Evolutionary conservation across 2,329 filamentous ascomycete species (phyloP), one percentile per base, ranked within the genome.

Genomic region (Simplicillium sp.): DNA sequence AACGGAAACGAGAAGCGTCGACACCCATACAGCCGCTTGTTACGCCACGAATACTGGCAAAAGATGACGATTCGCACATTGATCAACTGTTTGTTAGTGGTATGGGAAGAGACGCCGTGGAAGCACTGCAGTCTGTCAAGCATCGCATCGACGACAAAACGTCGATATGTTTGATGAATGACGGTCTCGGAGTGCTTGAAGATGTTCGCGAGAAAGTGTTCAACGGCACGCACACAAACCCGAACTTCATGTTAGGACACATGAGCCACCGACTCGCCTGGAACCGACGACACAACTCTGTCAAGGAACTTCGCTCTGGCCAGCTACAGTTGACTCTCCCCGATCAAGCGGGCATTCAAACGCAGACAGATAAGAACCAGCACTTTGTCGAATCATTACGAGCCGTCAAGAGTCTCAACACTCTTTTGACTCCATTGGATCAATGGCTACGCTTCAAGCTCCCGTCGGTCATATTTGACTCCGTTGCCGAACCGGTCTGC

Each of bases 121-220:
- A 68, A 29, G 77, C 80, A 2, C 55, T 94, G 17, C 54, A 66
- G 3, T 62, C 69, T 0, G 66, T 92, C 41, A 73, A 70, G 41
- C 72, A 86, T 51, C 75, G 86, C 9, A 63, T 94, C n/a, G 70
- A 75, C 34, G 66, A 73, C 3, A 65, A 77, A 20, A 87, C 83
- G 1, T 84, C 86, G 0, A 73, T 95, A 7, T 78, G 84, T 44
- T 74, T 94, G 41, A 59, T 94, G 42, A 83, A 87, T 42, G 85
- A 90, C 46, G 87, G 89, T 1, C 76, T 97, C 60, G 90, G 92
- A 1, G 67, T 87, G 2, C 69, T 87, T n/a, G 88, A 97, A 37
- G 73, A 80, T 37, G 71, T 96, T 33, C 87, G 87, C 51, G 61
- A 71, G 29, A 60, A 72, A 11, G 59, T 94, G 20, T 96, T 95